Evolutionary conservation across 2,329 filamentous ascomycete genomes (phyloP), one percentile per base, ranked within the genome.

Genomic region (Fusarium dlaminii): DNA sequence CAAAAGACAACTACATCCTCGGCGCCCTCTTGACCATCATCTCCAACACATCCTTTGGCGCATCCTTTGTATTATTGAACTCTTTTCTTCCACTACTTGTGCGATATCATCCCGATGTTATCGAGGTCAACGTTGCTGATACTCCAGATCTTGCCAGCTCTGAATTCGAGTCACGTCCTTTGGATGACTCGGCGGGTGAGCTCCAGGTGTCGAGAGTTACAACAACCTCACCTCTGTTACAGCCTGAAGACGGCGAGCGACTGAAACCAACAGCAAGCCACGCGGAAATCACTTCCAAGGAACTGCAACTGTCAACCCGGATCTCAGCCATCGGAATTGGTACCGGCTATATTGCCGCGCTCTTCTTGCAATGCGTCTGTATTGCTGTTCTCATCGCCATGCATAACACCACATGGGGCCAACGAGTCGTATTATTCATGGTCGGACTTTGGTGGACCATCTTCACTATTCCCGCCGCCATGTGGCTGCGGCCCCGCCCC

Each of bases 251-350:
- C 11, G 79, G 80, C 1, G 73, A 80, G 42, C 79, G 79, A 10
- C 66, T 87, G 37, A 83, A 82, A 32, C 83, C 81, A 15, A 78
- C 81, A 15, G 82, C 83, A 32, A 86, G 84, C 5, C 82, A 85
- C 68, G 81, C 86, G 63, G 85, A 90, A 75, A 81, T 87, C 46
- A 87, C 94, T 78, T 85, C 89, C 73, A 79, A 87, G 49, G 94
- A 96, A 80, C 89, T 98, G 71, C 89, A 90, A 70, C 86, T 98
- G 13, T 98, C 95, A 2, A 98, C 95, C 4, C 91, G 92, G 76
- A 97, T 99, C 72, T 98, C 96, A 1, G 94, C 95, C 6, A 93
- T 93, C 78, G 96, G 96, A 17, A 96, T 98, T 60, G 96, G 95
- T 1, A 97, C 98, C 70, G 96, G 96, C 18, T 99, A 99, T 80